Conservation (phyloP, 75 land plant genomes). For the Pinus tabuliformis region DNA sequence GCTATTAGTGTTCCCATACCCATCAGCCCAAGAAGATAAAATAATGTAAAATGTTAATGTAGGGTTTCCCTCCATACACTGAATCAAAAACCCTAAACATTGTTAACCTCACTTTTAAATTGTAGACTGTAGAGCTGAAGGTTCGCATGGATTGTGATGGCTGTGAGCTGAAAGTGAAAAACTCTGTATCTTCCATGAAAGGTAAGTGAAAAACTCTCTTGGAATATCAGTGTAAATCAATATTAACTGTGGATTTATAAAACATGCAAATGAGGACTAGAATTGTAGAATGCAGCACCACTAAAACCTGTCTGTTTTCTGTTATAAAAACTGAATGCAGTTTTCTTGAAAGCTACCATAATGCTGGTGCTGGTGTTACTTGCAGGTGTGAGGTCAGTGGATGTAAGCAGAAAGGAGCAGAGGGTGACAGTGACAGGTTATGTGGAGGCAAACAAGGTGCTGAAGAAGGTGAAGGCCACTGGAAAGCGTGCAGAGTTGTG, state of each 20-base stretch:
- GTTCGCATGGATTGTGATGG: slow-evolving; percentile 69
- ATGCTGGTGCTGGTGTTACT: not conserved
- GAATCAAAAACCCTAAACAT: too few species aligned
- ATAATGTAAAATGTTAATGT: too few species aligned
- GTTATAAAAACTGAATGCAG: not conserved
- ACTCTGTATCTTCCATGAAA: slow-evolving; percentile 34
- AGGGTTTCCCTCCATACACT: too few species aligned
- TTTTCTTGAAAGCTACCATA: not conserved
- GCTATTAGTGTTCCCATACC: too few species aligned
- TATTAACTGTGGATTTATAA: too few species aligned
- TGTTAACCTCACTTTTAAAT: too few species aligned
- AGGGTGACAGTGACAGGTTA: slow-evolving; percentile 9
- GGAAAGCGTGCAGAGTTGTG: slow-evolving; percentile 30
- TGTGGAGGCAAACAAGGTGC: slow-evolving; percentile 8
- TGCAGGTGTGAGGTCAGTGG: slow-evolving; percentile 6
- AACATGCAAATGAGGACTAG: too few species aligned
- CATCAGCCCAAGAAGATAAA: too few species aligned
- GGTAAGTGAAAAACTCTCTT: slow-evolving; percentile 17
- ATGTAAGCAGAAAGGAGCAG: not conserved
- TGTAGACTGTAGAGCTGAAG: slow-evolving; percentile 46
- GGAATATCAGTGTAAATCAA: too few species aligned
- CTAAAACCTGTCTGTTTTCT: not conserved
- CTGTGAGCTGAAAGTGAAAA: slow-evolving; percentile 49
- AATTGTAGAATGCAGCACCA: too few species aligned
- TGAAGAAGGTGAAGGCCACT: not conserved